Base-by-base conservation (phyloP, 2,329 filamentous ascomycete species). In the Neonectria sp. region DNA sequence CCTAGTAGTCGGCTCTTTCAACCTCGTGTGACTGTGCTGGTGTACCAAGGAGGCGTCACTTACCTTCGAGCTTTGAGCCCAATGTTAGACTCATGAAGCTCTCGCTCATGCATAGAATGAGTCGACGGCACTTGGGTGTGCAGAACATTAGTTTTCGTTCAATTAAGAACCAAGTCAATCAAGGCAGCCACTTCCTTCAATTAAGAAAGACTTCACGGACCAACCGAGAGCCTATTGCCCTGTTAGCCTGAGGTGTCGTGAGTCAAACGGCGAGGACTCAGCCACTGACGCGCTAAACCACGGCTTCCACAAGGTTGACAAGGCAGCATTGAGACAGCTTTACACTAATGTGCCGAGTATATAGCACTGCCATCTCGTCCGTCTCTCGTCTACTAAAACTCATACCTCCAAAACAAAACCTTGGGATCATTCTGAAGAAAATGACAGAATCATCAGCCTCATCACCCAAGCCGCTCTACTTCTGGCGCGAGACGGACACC, bases 401-500 rank as follows among this genome's bases (percentile, higher is more conserved):
- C 12, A 40, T 35, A 43, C 31, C 31, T 27, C n/a, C 58, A 40
- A 40, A 40, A 17, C 33, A 15, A 51, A 43, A 37, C 3, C 12
- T 9, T 21, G 6, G 13, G 12, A 21, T 21, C 21, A 21, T 21
- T 11, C 13, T 12, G 9, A n/a, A 15, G 3, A 63, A 55, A 29
- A 73, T 72, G 71, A 31, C 64, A 27, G 40, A 60, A 55, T 15
- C 45, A 45, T 63, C 67, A 27, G 40, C 56, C 56, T 15, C 45
- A 40, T 61, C 67, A 6, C 65, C 65, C 7, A 59, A 62, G 11
- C 74, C 71, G 4, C 46, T 85, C n/a, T 87, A 81, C 76, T 87
- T 87, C 73, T 88, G 83, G 83, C 79, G 81, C 29, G 83, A 85
- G 52, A 82, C 81, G 15, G 83, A 88, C 63, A 70, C 79, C 1